Base-by-base conservation (phyloP, 257 asterid species). In the Ajuga chamaepitys region DNA sequence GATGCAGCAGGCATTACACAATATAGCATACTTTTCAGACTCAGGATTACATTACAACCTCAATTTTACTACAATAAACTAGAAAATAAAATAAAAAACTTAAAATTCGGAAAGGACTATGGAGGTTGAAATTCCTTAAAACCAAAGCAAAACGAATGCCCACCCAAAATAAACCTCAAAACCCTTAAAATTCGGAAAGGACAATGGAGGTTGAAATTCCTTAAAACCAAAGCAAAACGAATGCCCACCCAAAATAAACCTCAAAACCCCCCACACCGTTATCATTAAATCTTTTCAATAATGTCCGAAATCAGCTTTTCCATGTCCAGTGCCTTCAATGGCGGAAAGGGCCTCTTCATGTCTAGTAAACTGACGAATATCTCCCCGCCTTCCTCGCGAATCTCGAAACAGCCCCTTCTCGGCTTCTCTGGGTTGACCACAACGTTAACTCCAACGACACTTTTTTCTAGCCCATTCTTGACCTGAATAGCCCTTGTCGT, bases 381-480 rank as follows among this genome's bases (percentile, higher is more conserved):
- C 72, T 77, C 94, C 7, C 97, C 98, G 7, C 85, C 78, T 13
- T 78, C 85, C 37, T 83, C 86, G 1, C 98, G 83, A 18, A 93
- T 76, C 9, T 93, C 98, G 40, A 93, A 87, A 71, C 98, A 93
- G 7, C 97, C 98, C 75, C 77, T 79, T 37, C 98, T 82, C 0
- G 97, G 97, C 64, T 89, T 85, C 63, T 83, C 95, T 0, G 88
- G 87, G 86, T 88, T 91, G 70, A 91, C 73, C 75, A 84, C 40
- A 2, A 91, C 90, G 10, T 74, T 79, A 48, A 91, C 82, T 2
- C 81, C 94, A 26, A 22, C 63, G 0, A 86, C 78, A 0, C 60
- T 82, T 14, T 80, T 63, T 80, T 91, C 91, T 74, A 91, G 9
- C 55, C 76, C 98, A 0, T 64, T 34, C 69, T 86, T 88, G 56